Conservation (phyloP, 2,329 filamentous ascomycete species). For the Trichophyton verrucosum region DNA sequence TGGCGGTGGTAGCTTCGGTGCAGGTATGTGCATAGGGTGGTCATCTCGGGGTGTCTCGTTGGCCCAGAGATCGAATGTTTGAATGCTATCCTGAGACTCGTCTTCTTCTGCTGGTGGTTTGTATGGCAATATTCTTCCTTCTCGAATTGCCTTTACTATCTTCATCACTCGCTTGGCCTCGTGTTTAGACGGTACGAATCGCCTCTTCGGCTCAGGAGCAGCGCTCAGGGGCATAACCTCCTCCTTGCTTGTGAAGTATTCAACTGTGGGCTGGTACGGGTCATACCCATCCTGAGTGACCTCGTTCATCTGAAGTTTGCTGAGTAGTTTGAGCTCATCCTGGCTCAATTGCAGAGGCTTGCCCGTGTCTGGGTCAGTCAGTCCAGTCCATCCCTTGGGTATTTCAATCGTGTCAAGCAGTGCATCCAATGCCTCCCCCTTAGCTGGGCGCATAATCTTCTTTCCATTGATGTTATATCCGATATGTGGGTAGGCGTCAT, state of each 20-base stretch:
- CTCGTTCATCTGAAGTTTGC: conserved; percentile 79
- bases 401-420: conserved; percentile 92
- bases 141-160: conserved; percentile 86
- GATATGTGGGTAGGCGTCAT: conserved; percentile 95
- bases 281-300: conserved; percentile 79
- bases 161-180: conserved; percentile 96
- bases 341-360: conserved; percentile 78
- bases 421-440: conserved; percentile 83
- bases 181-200: conserved; percentile 93
- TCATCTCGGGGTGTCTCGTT: conserved; percentile 73
- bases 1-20: conserved; percentile 83
- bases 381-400: conserved; percentile 90
- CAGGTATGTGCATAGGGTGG: conserved; percentile 87
- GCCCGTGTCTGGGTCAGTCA: conserved; percentile 87
- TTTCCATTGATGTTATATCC: conserved; percentile 98
- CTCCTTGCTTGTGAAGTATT: conserved; percentile 82
- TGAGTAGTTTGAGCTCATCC: conserved; percentile 79
- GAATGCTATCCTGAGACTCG: conserved; percentile 57
- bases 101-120: conserved; percentile 63
- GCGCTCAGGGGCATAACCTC: conserved; percentile 93
- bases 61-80: conserved; percentile 85
- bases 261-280: conserved; percentile 84
- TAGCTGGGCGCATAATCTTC: conserved; percentile 91
- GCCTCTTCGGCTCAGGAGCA: conserved; percentile 87
- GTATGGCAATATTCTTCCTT: conserved; percentile 87